These are phyloP conservation scores for Vachellia collinsii DNA, from an alignment of 306 rosid genomes.

Conservation along the genomic window DNA sequence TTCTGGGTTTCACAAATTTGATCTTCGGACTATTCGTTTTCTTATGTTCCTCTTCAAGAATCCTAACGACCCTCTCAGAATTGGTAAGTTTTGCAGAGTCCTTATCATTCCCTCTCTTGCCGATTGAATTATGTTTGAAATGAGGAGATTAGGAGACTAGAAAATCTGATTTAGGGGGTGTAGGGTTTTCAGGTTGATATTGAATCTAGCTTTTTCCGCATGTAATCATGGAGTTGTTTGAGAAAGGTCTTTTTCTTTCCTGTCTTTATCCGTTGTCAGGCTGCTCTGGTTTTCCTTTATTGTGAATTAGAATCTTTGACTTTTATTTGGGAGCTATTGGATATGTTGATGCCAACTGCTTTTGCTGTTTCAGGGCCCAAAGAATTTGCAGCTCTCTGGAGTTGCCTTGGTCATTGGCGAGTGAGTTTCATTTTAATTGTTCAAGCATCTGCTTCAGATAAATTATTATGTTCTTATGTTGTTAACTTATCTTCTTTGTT, in stretches of 20 bases:
- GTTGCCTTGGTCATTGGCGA: conserved; percentile 86
- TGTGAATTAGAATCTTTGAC: conserved; percentile 9
- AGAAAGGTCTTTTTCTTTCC: neutral
- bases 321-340: neutral
- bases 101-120: neutral
- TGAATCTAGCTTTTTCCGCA: neutral
- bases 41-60: conserved; percentile 79
- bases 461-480: neutral
- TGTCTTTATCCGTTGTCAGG: neutral
- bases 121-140: neutral
- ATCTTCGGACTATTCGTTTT: conserved; percentile 76
- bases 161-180: neutral
- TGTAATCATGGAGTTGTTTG: neutral
- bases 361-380: conserved; percentile 61
- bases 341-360: conserved; percentile 31
- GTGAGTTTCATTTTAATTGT: conserved; percentile 53
- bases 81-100: conserved; percentile 48
- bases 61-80: conserved; percentile 49
- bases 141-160: neutral
- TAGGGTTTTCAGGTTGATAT: neutral
- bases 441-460: neutral
- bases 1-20: conserved; percentile 67
- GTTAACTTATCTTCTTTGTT: neutral
- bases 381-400: conserved; percentile 81
- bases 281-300: neutral